These are phyloP conservation scores for Annulohypoxylon truncatum DNA, from an alignment of 2,329 filamentous ascomycete species.

Conservation along the genomic window DNA sequence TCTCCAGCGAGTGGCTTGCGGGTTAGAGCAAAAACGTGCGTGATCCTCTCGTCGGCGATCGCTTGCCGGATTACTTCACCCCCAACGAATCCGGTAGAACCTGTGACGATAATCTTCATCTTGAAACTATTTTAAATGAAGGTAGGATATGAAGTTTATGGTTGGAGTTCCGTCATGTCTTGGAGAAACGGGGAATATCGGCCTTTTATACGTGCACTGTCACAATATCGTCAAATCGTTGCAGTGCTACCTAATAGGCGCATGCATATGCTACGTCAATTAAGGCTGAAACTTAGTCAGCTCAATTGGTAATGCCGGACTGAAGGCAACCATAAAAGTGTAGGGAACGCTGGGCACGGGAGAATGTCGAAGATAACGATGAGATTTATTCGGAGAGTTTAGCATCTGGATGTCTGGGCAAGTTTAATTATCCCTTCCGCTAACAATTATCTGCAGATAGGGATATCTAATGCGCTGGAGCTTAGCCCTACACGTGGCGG, in stretches of 20 bases:
- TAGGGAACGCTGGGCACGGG: not conserved
- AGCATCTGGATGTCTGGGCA: not conserved
- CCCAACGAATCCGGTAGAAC: constrained; percentile 69
- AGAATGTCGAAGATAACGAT: not conserved
- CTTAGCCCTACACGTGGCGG: not conserved
- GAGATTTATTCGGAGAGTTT: not conserved
- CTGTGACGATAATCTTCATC: constrained; percentile 71
- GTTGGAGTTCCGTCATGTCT: not conserved
- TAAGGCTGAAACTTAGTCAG: not conserved
- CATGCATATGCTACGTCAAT: constrained; percentile 3
- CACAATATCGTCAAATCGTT: not conserved
- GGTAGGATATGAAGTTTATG: not conserved
- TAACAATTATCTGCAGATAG: not conserved
- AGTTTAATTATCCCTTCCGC: not conserved
- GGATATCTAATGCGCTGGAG: not conserved
- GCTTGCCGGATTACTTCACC: constrained; percentile 63
- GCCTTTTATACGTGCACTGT: not conserved
- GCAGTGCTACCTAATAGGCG: not conserved
- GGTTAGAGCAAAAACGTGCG: constrained; percentile 62
- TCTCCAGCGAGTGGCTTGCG: constrained; percentile 59
- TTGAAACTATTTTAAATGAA: not conserved
- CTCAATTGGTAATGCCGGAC: not conserved
- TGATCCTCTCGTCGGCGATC: constrained; percentile 62
- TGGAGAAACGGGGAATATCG: constrained; percentile 11
- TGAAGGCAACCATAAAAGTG: not conserved